Evolutionary conservation across 345 rosid genomes (phyloP), one percentile per base, ranked within the genome.

Genomic region (Angophora floribunda): DNA sequence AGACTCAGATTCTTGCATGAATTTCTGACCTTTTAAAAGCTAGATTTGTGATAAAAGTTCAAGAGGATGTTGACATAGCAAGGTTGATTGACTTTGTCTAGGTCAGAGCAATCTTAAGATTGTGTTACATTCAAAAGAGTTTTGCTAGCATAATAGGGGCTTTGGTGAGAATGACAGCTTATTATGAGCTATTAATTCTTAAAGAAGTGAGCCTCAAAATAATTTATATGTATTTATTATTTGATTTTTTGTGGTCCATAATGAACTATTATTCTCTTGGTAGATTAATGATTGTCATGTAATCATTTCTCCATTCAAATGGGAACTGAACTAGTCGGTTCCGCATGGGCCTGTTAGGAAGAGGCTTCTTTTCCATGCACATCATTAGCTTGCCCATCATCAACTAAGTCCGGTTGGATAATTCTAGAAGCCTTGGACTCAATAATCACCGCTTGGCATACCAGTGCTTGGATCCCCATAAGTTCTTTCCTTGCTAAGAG

Each of bases 381-480:
- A 59, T 61, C n/a, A n/a, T n/a, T n/a, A n/a, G n/a, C n/a, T n/a
- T n/a, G n/a, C n/a, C n/a, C n/a, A n/a, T n/a, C 88, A 88, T 89
- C 94, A 15, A 85, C 65, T 50, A 52, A 89, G 91, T 92, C 92
- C 82, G 80, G 80, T 85, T 67, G 79, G 63, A 80, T 51, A 87
- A 52, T 86, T 88, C 80, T 91, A 32, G 86, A 87, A 86, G 86
- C 79, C 89, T 89, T 94, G 85, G 90, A 65, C 75, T 89, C 89
- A 87, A 89, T 92, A 67, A 87, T 93, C 94, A 78, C 93, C 94
- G 91, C 91, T 92, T 50, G 92, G 87, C 63, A 65, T 65, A 59
- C 84, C 88, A 50, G 52, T 88, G 52, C 91, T 92, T 85, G 67
- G 15, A 52, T 52, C 55, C 22, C 17, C 55, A 0, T 52, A 52